A percentile compares a stretch with the other conserved stretches of the same genome.
Evolutionary conservation across 495 filamentous ascomycete genomes (phyloP).

Genomic region (Opeltia flavorubescens): DNA sequence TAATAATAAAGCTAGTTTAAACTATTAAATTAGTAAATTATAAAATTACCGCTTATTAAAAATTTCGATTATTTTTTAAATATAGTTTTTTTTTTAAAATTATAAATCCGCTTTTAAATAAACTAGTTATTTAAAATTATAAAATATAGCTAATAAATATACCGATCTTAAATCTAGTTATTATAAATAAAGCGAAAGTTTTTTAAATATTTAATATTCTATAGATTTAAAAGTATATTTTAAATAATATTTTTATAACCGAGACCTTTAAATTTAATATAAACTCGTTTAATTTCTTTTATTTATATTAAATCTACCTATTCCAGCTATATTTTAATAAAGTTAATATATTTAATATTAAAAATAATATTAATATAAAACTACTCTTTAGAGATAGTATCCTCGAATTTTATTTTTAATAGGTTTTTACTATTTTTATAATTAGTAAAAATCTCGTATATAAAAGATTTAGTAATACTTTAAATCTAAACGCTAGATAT

Average conservation of each 20-base stretch:
- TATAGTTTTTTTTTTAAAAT: slow-evolving; percentile 53
- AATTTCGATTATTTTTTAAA: slow-evolving; percentile 58
- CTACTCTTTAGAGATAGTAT: slow-evolving; percentile 75
- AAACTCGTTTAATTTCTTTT: slow-evolving; percentile 51
- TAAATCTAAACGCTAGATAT: slow-evolving; percentile 79
- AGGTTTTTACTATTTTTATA: slow-evolving; percentile 42
- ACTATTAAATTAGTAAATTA: slow-evolving; percentile 92
- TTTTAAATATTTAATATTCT: slow-evolving; percentile 54
- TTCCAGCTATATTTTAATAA: slow-evolving; percentile 31
- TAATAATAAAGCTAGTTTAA: slow-evolving; percentile 96
- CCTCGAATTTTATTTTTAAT: slow-evolving; percentile 55
- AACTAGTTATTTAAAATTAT: slow-evolving; percentile 45
- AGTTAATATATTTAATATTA: slow-evolving; percentile 49
- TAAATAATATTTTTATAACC: slow-evolving; percentile 82
- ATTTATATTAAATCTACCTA: slow-evolving; percentile 55
- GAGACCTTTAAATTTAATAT: slow-evolving; percentile 92
- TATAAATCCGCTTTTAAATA: slow-evolving; percentile 39
- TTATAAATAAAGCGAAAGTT: slow-evolving; percentile 72
- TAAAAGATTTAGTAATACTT: slow-evolving; percentile 47
- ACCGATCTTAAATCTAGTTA: slow-evolving; percentile 65
- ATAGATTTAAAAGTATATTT: slow-evolving; percentile 63
- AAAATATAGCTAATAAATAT: slow-evolving; percentile 44
- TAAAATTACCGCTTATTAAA: slow-evolving; percentile 64
- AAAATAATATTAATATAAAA: slow-evolving; percentile 80
- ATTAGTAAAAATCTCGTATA: slow-evolving; percentile 62